These are phyloP conservation scores for Rhododendron kiyosumense DNA, from an alignment of 148 eudicot species.

Conservation along the genomic window DNA sequence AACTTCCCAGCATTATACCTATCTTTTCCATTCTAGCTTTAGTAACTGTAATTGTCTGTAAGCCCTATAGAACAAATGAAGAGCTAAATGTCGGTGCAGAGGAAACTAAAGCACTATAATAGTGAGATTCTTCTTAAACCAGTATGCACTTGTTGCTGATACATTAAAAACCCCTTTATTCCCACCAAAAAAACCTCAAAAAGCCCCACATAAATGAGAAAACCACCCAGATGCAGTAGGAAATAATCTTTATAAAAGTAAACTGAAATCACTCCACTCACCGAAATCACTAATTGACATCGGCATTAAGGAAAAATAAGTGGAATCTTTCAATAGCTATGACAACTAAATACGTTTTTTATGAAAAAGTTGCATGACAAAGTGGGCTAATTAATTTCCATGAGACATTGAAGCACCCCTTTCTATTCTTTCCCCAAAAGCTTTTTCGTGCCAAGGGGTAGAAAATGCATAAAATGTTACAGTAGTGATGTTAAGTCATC, in stretches of 20 bases:
- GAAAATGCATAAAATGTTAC: neutral
- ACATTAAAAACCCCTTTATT: neutral
- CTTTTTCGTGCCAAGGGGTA: neutral
- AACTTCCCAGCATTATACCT: neutral
- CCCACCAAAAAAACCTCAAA: neutral
- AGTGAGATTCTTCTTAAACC: neutral
- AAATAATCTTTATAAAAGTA: neutral
- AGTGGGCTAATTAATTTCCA: neutral
- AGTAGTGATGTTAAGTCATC: neutral
- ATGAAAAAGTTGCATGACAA: neutral
- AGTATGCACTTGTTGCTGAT: neutral
- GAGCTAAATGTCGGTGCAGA: neutral
- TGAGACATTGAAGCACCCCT: neutral
- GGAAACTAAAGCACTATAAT: neutral
- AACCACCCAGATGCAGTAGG: neutral
- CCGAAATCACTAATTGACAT: neutral
- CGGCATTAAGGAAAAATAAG: neutral
- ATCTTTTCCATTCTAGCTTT: neutral
- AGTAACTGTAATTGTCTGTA: neutral
- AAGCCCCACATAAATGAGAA: neutral
- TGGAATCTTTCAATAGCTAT: neutral
- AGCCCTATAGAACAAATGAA: neutral
- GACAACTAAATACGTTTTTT: neutral
- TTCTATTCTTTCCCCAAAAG: neutral
- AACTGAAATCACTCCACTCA: neutral